phyloP scores from a whole-genome alignment of 2,329 filamentous ascomycete species.

The Mycosphaerella sp. region DNA sequence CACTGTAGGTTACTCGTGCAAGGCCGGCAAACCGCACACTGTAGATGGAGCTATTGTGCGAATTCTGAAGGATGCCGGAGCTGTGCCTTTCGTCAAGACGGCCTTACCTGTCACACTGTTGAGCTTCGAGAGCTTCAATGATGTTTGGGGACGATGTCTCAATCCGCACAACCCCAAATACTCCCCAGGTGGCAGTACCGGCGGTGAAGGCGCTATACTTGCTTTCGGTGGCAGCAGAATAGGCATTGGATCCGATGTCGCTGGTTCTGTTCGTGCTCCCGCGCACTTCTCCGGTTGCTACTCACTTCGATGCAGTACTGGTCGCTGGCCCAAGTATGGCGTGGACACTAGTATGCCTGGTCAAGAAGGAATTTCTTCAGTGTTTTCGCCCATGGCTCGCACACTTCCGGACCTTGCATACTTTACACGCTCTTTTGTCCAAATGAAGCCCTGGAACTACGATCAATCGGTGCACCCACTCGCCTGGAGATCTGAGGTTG shows the following conservation, averaged over 20 bases:
- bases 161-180: constrained; percentile 83
- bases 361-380: constrained; percentile 80
- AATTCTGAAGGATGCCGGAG: constrained; percentile 77
- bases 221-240: constrained; percentile 77
- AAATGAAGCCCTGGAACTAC: constrained; percentile 83
- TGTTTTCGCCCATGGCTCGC: constrained; percentile 88
- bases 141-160: constrained; percentile 72
- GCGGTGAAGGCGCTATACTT: constrained; percentile 74
- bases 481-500: constrained; percentile 62
- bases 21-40: constrained; percentile 59
- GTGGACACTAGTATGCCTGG: constrained; percentile 84
- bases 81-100: constrained; percentile 88
- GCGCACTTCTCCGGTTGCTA: constrained; percentile 90
- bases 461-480: constrained; percentile 81
- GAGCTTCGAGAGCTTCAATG: constrained; percentile 74
- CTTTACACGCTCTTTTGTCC: constrained; percentile 70
- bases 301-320: constrained; percentile 76
- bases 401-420: constrained; percentile 77
- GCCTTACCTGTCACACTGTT: constrained; percentile 80
- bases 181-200: constrained; percentile 82
- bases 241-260: constrained; percentile 85
- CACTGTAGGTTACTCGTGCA: constrained; percentile 70
- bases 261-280: constrained; percentile 77
- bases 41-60: constrained; percentile 67
- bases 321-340: constrained; percentile 81